These are phyloP conservation scores for Tremella mesenterica DNA, from an alignment of 768 basidiomycete species.

Conservation along the genomic window DNA sequence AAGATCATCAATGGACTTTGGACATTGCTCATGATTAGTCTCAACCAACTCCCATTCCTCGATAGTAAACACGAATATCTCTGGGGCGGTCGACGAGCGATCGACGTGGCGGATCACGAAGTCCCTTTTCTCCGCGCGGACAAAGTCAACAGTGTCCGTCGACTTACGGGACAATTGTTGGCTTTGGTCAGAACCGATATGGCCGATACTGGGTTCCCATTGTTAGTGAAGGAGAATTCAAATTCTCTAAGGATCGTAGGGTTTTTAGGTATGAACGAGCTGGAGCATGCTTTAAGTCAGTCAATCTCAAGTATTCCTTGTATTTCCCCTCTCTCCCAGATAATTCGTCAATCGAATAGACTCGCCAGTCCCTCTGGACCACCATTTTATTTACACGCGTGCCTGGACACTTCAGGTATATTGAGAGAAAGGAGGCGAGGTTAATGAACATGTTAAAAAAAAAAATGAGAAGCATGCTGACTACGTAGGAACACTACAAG, in stretches of 20 bases:
- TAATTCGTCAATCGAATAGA: no score
- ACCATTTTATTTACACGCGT: no score
- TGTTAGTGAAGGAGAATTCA: conserved; percentile 52
- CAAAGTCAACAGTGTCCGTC: conserved; percentile 64
- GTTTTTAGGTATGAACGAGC: conserved; percentile 83
- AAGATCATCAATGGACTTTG: neutral
- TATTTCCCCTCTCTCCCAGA: no score
- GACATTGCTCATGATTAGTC: conserved; percentile 42
- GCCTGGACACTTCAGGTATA: no score
- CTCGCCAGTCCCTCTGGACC: no score
- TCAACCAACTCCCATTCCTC: conserved; percentile 82
- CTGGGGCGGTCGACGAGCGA: conserved; percentile 69
- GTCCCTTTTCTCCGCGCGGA: conserved; percentile 67
- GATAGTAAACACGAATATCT: conserved; percentile 82
- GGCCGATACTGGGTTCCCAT: conserved; percentile 70
- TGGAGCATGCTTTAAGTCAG: conserved; percentile 84
- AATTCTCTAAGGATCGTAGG: conserved; percentile 61
- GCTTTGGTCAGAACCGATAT: conserved; percentile 53
- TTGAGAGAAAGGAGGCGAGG: no score
- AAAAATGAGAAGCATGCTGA: neutral
- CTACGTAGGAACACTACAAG: conserved; percentile 49
- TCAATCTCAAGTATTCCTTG: conserved; percentile 13
- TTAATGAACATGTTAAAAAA: no score
- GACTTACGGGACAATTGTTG: conserved; percentile 61
- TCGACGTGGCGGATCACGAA: conserved; percentile 61